These are phyloP conservation scores for Leucosporidium scottii DNA, from an alignment of 768 basidiomycete species.

Conservation along the genomic window DNA sequence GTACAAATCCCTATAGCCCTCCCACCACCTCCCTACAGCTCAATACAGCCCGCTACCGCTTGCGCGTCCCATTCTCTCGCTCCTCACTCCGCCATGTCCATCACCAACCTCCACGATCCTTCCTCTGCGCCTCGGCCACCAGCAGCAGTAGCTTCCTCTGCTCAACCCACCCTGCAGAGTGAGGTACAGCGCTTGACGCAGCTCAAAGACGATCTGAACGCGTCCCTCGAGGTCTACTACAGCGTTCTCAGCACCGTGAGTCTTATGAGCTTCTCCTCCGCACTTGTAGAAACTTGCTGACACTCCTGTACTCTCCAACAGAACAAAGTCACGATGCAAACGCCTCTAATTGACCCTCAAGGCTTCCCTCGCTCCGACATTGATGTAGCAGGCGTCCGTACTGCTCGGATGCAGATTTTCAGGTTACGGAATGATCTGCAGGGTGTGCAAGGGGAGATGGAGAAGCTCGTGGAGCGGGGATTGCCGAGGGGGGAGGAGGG, in stretches of 20 bases:
- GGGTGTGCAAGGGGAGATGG: constrained; percentile 59
- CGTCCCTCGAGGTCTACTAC: constrained; percentile 16
- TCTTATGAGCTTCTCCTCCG: too few species aligned
- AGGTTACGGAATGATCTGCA: constrained; percentile 72
- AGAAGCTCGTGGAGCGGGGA: constrained; percentile 56
- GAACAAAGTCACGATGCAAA: constrained; percentile 59
- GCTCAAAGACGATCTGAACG: constrained; percentile 2
- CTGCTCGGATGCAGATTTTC: constrained; percentile 68
- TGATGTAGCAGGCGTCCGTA: constrained; percentile 66
- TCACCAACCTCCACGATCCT: constrained; percentile 3
- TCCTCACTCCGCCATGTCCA: neutral
- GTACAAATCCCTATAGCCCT: neutral
- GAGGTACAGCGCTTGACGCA: constrained; percentile 5
- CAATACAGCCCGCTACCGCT: neutral
- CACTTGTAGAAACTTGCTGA: too few species aligned
- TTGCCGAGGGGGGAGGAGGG: constrained; percentile 34
- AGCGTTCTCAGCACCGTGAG: constrained; percentile 14
- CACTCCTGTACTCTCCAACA: neutral
- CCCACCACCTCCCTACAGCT: neutral
- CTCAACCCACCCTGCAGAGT: constrained; percentile 3
- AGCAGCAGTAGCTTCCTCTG: neutral
- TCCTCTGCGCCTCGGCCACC: neutral
- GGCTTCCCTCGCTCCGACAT: constrained; percentile 84
- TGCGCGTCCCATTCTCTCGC: neutral
- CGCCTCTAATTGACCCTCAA: constrained; percentile 72